Percentiles rank a stretch among this genome's conserved stretches.
Conservation (phyloP, 495 filamentous ascomycete species). For the Penicillium turbatum region DNA sequence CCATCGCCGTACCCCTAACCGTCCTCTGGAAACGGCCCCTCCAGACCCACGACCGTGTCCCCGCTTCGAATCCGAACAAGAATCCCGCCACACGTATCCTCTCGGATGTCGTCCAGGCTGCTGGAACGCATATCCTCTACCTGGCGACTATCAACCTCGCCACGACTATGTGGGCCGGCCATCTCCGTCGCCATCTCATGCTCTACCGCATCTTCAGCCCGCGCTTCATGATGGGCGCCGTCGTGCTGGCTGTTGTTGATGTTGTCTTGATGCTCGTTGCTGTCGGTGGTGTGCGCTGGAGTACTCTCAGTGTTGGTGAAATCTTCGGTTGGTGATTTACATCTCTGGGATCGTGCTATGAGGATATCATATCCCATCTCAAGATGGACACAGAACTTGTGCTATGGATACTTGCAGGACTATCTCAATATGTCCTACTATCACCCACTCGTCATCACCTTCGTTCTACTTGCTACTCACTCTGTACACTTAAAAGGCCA, state of each 20-base stretch:
- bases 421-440: background rate
- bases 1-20: conserved; percentile 71
- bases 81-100: conserved; percentile 53
- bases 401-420: background rate
- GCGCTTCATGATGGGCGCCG: conserved; percentile 78
- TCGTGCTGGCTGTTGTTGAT: conserved; percentile 70
- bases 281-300: conserved; percentile 66
- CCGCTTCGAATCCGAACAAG: conserved; percentile 29
- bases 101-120: conserved; percentile 62
- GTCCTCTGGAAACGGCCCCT: conserved; percentile 78
- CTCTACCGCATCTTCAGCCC: conserved; percentile 93
- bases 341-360: background rate
- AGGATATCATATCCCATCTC: background rate
- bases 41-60: conserved; percentile 29
- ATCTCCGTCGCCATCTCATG: conserved; percentile 89
- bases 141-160: conserved; percentile 76
- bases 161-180: conserved; percentile 82
- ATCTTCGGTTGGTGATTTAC: conserved; percentile 72
- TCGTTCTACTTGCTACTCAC: background rate
- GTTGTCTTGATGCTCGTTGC: conserved; percentile 63
- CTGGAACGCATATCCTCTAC: conserved; percentile 70
- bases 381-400: background rate
- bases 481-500: background rate
- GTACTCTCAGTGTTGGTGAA: conserved; percentile 71
- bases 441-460: background rate